A percentile compares a stretch with the other conserved stretches of the same genome.
Evolutionary conservation across 1,139 yeast genomes (phyloP).

Genomic region (Pichia sp.): DNA sequence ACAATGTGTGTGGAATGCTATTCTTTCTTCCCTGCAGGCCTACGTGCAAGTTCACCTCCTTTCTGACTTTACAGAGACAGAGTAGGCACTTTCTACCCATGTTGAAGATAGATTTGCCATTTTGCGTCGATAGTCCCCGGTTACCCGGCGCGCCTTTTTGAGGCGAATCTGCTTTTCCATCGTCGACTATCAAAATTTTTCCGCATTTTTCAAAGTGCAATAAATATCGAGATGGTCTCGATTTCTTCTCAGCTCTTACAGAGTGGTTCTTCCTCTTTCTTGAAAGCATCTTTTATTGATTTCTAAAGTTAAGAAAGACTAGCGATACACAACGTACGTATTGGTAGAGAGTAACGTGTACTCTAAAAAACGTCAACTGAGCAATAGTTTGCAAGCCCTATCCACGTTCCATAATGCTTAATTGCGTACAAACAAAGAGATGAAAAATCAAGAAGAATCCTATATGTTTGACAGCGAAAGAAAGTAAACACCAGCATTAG

Average conservation of each 20-base stretch:
- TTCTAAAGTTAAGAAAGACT: not conserved
- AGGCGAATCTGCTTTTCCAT: not conserved
- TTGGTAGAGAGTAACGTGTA: not conserved
- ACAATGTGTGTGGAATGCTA: too few species aligned
- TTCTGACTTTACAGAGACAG: too few species aligned
- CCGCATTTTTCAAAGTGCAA: not conserved
- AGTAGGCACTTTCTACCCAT: not conserved
- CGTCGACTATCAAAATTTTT: not conserved
- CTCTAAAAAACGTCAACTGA: not conserved
- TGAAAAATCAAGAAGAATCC: not conserved
- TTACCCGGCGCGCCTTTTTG: not conserved
- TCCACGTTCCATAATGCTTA: not conserved
- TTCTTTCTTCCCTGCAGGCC: too few species aligned
- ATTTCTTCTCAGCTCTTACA: too few species aligned
- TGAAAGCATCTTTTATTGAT: too few species aligned
- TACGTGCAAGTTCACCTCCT: too few species aligned
- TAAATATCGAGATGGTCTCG: too few species aligned
- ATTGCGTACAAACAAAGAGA: not conserved
- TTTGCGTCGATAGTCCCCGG: not conserved
- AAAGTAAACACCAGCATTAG: constrained; percentile 2
- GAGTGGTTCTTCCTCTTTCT: too few species aligned
- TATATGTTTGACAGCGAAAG: not conserved
- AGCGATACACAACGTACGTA: not conserved
- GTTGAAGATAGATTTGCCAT: not conserved
- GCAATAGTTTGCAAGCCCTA: not conserved